phyloP scores from a whole-genome alignment of 2,329 filamentous ascomycete species.

The Didymella pinodella region DNA sequence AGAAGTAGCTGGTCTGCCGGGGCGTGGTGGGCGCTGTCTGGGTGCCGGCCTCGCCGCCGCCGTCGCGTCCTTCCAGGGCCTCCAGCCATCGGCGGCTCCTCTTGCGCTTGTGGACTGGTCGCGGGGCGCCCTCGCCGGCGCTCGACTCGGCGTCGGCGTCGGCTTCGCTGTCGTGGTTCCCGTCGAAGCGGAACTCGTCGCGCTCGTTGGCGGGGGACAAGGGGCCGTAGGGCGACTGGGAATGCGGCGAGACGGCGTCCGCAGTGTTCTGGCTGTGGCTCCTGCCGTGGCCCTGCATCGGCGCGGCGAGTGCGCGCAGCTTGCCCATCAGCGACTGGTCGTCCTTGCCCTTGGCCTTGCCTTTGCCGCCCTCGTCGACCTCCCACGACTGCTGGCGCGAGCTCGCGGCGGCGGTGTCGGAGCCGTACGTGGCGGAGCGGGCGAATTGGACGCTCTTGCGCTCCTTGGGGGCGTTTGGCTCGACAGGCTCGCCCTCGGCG shows the following conservation, averaged over 20 bases:
- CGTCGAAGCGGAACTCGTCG: constrained; percentile 58
- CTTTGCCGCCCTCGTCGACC: constrained; percentile 69
- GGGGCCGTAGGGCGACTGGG: constrained; percentile 51
- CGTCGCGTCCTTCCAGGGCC: constrained; percentile 20
- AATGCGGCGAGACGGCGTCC: constrained; percentile 47
- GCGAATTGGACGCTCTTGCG: constrained; percentile 80
- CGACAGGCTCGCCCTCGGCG: constrained; percentile 42
- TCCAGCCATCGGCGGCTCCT: constrained; percentile 66
- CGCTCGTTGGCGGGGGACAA: constrained; percentile 60
- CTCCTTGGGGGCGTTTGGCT: constrained; percentile 45
- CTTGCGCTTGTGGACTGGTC: constrained; percentile 64
- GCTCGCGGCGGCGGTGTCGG: constrained; percentile 58
- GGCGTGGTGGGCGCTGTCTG: constrained; percentile 75
- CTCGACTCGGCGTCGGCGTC: constrained; percentile 87
- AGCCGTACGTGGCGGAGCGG: constrained; percentile 51
- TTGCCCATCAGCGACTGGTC: constrained; percentile 77
- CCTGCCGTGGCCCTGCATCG: constrained; percentile 60
- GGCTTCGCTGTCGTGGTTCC: constrained; percentile 71
- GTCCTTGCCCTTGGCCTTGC: constrained; percentile 56
- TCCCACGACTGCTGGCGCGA: constrained; percentile 72
- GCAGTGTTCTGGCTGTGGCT: constrained; percentile 57
- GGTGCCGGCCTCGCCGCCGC: constrained; percentile 56
- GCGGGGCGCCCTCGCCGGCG: constrained; percentile 69
- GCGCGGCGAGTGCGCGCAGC: constrained; percentile 74
- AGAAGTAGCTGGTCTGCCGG: constrained; percentile 62